phyloP scores from a whole-genome alignment of 305 asterid species.

The Fraxinus ornus region DNA sequence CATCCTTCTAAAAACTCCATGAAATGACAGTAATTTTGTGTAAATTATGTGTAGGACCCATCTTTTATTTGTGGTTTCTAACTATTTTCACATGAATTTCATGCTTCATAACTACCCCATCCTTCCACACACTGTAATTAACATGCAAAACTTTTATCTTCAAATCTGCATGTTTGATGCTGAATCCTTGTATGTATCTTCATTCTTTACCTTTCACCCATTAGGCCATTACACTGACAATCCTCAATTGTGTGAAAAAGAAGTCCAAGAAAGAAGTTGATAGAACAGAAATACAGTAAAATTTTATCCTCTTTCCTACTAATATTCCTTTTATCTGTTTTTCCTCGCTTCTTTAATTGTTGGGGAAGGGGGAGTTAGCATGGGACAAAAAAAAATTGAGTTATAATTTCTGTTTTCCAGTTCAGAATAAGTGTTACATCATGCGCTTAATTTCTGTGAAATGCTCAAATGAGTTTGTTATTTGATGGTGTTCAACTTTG shows the following conservation, averaged over 20 bases:
- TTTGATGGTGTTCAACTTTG: conserved; percentile 17
- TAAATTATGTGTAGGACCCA: neutral
- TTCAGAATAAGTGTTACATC: neutral
- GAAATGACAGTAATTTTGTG: neutral
- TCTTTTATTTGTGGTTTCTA: neutral
- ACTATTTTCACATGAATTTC: conserved; percentile 5
- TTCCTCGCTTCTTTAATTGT: neutral
- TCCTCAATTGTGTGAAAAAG: neutral
- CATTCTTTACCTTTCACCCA: conserved; percentile 1
- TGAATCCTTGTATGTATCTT: conserved; percentile 14
- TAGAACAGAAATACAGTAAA: neutral
- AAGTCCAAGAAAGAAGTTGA: conserved; percentile 6
- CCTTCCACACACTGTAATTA: conserved; percentile 4
- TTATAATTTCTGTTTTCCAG: neutral
- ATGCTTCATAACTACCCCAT: neutral
- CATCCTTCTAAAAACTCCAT: neutral
- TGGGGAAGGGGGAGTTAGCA: neutral
- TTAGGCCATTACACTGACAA: neutral
- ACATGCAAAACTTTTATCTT: neutral
- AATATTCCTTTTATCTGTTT: conserved; percentile 10
- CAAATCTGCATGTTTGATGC: conserved; percentile 6
- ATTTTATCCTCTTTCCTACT: neutral
- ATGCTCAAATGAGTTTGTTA: neutral
- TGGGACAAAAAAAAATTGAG: neutral
- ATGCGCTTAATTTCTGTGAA: conserved; percentile 14